phyloP scores from a whole-genome alignment of 371 early-diverging fungal species.

The Mucor saturninus region DNA sequence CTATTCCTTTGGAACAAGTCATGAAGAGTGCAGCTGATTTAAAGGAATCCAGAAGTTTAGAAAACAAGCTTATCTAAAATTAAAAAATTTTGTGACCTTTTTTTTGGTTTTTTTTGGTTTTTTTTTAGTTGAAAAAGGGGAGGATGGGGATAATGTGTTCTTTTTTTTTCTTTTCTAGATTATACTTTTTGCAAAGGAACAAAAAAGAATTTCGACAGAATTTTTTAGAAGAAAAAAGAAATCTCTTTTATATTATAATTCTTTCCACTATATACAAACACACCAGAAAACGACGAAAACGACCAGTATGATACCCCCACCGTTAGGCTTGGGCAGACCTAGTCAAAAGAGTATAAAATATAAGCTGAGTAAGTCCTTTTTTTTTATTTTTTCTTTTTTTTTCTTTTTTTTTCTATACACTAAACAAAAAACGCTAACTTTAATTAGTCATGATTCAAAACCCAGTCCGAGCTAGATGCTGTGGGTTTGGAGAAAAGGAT shows the following conservation, averaged over 20 bases:
- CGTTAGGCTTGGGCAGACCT: constrained; percentile 36
- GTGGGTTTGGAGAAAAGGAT: constrained; percentile 33
- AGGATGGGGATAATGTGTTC: not conserved
- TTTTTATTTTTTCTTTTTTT: no score
- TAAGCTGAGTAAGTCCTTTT: constrained; percentile 23
- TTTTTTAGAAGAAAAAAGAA: not conserved
- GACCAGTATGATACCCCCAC: constrained; percentile 26
- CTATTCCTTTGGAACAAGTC: constrained; percentile 71
- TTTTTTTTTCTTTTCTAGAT: constrained; percentile 14
- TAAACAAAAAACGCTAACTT: no score
- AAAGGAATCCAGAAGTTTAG: constrained; percentile 58
- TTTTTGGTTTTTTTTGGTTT: constrained; percentile 11
- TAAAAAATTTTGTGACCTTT: constrained; percentile 3
- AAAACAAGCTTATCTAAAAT: constrained; percentile 57
- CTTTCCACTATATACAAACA: no score
- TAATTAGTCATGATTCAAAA: constrained; percentile 51
- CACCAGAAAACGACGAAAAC: not conserved
- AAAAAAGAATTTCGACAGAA: no score
- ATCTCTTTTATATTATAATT: no score
- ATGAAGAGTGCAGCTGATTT: constrained; percentile 64
- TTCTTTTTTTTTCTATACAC: not conserved
- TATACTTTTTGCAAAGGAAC: constrained; percentile 1
- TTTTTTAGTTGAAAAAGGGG: not conserved
- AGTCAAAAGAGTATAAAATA: constrained; percentile 34
- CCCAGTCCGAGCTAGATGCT: constrained; percentile 69